Base-by-base conservation (phyloP, 1,284 basidiomycete species). In the Fomitiporia mediterranea region DNA sequence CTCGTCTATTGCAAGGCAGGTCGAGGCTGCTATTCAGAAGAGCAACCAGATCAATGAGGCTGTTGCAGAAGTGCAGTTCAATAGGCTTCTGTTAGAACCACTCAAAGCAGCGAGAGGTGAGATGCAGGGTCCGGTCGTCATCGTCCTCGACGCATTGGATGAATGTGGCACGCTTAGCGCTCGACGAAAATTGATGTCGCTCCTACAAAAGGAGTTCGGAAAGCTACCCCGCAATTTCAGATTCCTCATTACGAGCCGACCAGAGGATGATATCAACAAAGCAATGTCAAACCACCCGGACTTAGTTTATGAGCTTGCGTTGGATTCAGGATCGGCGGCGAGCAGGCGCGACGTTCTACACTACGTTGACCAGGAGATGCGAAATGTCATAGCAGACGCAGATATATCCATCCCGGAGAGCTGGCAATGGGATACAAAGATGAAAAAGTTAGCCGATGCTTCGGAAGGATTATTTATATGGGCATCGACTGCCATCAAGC, bases 401-500 rank as follows among this genome's bases (percentile, higher is more conserved):
- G n/a, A n/a, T n/a, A 21, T n/a, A 9, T 9, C 17, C 17, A 27
- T 48, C 11, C 46, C 46, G 21, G 13, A 11, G 7, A 27, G 17
- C 4, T 48, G 46, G 7, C 46, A 21, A n/a, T 48, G 46, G 46
- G 46, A 48, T 28, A 21, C 11, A 21, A 48, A 35, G 17, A 48
- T 13, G 59, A 62, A n/a, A 11, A 37, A 25, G 37, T 55, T 68
- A 19, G 63, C 64, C 11, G 39, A 62, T 21, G 64, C 60, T 28
- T 58, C 66, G 2, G 51, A 59, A 13, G 64, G 65, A 2, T 51
- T 68, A 15, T 68, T 68, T 40, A 68, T 68, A 15, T 68, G 66
- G 48, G 63, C 65, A 7, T 55, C 61, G 17, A 68, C 67, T 1
- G 66, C 68, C 27, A 57, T 68, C 17, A 42, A 4, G 28, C 23